Percentiles rank a stretch among this genome's conserved stretches.
phyloP scores from a whole-genome alignment of 306 rosid species.

The Cicer chorassanicum region DNA sequence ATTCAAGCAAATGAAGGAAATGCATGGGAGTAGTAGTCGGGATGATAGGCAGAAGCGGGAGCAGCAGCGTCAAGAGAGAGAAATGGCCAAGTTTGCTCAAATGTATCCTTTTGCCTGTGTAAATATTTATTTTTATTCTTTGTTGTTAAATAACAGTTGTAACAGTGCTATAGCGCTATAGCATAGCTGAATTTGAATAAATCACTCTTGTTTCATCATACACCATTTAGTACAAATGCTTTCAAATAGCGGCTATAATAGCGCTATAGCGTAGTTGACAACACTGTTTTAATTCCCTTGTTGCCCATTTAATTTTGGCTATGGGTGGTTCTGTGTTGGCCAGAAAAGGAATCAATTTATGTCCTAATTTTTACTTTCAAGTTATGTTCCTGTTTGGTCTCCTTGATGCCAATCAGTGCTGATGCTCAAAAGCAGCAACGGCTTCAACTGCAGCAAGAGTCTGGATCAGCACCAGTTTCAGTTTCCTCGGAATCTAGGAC shows the following conservation, averaged over 20 bases:
- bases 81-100: constrained; percentile 87
- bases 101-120: constrained; percentile 54
- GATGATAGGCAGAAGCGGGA: constrained; percentile 95
- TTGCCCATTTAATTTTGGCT: background rate
- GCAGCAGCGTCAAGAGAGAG: constrained; percentile 90
- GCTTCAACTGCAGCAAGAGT: constrained; percentile 67
- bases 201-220: too few relatives aligned
- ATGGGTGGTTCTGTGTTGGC: background rate
- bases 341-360: background rate
- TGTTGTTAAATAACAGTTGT: too few relatives aligned
- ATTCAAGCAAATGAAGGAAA: constrained; percentile 95
- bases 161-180: too few relatives aligned
- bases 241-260: too few relatives aligned
- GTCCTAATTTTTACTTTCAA: background rate
- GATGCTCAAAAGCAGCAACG: constrained; percentile 87
- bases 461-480: constrained; percentile 59
- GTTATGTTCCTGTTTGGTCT: constrained; percentile 20
- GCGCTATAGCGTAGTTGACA: too few relatives aligned
- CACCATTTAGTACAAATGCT: too few relatives aligned
- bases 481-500: constrained; percentile 62
- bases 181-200: too few relatives aligned
- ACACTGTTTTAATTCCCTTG: background rate
- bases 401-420: constrained; percentile 60
- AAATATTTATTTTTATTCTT: background rate
- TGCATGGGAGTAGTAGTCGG: constrained; percentile 88